Base-by-base conservation (phyloP, 1,284 basidiomycete species). In the Tylopilus orsonianus region DNA sequence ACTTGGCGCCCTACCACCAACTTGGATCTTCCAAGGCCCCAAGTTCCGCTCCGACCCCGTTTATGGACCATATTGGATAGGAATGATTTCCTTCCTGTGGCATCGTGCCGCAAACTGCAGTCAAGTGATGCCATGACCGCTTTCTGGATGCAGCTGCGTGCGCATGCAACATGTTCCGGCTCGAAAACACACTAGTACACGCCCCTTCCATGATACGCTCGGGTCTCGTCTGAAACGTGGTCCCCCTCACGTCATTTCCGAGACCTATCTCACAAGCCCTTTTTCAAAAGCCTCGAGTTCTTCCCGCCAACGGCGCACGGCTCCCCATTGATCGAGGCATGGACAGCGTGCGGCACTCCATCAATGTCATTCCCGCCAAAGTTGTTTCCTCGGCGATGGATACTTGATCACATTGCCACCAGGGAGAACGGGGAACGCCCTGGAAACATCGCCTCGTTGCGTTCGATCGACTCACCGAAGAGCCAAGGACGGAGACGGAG, bases 131-230 rank as follows among this genome's bases (percentile, higher is more conserved):
- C 30, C 38, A 44, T 56, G 29, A n/a, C 35, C 20, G 34, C 35
- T 45, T 39, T 49, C 45, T 58, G 27, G 32, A 30, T 44, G 52
- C 52, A 58, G 59, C 62, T 57, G 54, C 48, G 20, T 52, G 49
- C 40, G 42, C 60, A 56, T 58, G 50, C 47, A 55, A 40, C 54
- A 61, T 54, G 62, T 46, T 61, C 59, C 59, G 61, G 50, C 46
- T 65, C 62, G 56, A 61, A 61, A 59, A 47, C 59, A 49, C 50
- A 48, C 42, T 48, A 56, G n/a, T 50, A 61, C 45, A 35, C 62
- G 47, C 57, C 44, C 38, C 48, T 30, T 48, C 41, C 46, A 53
- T 46, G 27, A 57, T 41, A 33, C 40, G 37, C 52, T 49, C 40
- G 44, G 47, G 30, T 41, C 44, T 55, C 46, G 27, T 26, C 19